phyloP scores from a whole-genome alignment of 2,329 filamentous ascomycete genomes.

The Sclerotinia subarctica region DNA sequence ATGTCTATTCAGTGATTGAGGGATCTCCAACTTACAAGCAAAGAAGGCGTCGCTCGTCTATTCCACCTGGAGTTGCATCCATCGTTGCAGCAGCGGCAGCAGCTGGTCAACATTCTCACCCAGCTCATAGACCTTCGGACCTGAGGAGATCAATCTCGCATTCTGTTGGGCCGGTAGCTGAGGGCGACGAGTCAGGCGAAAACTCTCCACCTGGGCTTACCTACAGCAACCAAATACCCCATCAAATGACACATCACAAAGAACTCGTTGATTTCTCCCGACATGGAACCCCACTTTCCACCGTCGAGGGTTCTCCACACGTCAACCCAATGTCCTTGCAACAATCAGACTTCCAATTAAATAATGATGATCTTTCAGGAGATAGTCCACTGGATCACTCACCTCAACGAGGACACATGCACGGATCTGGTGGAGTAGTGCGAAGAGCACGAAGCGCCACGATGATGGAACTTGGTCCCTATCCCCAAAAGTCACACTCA shows the following conservation, averaged over 20 bases:
- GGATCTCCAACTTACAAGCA: conserved; percentile 99
- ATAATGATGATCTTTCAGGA: conserved; percentile 58
- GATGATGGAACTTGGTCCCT: conserved; percentile 93
- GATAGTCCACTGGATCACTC: conserved; percentile 59
- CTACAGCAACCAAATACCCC: conserved; percentile 66
- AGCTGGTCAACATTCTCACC: conserved; percentile 47
- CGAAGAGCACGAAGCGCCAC: conserved; percentile 91
- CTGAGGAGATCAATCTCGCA: conserved; percentile 85
- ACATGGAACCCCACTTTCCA: conserved; percentile 85
- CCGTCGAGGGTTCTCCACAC: conserved; percentile 76
- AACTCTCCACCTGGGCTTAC: conserved; percentile 76
- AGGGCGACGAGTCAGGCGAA: conserved; percentile 73
- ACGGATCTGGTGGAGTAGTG: conserved; percentile 71
- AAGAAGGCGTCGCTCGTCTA: conserved; percentile 86
- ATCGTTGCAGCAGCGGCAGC: conserved; percentile 62
- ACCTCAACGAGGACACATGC: conserved; percentile 62
- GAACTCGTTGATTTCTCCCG: conserved; percentile 81
- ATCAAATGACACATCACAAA: conserved; percentile 67
- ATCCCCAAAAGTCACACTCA: conserved; percentile 96
- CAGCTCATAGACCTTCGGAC: conserved; percentile 79
- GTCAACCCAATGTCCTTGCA: conserved; percentile 68
- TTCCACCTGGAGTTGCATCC: conserved; percentile 72
- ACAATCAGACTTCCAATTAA: conserved; percentile 66
- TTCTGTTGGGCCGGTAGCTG: conserved; percentile 77
- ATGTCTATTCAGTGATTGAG: conserved; percentile 93